These are phyloP conservation scores for Xenoacremonium recifei DNA, from an alignment of 2,329 filamentous ascomycete genomes.

Conservation along the genomic window DNA sequence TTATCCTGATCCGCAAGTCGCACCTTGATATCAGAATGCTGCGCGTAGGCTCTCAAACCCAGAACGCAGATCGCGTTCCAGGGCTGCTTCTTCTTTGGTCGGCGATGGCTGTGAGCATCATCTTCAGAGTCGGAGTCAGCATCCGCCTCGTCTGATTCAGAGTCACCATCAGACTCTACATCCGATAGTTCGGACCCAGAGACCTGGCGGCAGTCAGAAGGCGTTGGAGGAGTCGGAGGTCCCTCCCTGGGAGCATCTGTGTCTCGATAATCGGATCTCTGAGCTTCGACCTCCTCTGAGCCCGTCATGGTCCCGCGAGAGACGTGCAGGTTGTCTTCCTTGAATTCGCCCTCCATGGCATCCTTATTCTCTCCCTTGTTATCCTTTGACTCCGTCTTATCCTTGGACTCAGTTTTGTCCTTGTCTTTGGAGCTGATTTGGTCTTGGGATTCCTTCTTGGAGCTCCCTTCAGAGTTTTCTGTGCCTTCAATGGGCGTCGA, in stretches of 20 bases:
- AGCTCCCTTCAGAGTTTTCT: too few relatives aligned
- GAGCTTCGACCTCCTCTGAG: neutral
- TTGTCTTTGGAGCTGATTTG: too few relatives aligned
- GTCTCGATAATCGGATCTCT: neutral
- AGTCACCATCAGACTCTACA: constrained; percentile 17
- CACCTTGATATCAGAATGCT: constrained; percentile 33
- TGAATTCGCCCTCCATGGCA: constrained; percentile 10
- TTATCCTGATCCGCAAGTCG: constrained; percentile 31
- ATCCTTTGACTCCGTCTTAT: neutral
- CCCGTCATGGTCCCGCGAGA: neutral
- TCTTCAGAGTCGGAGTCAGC: constrained; percentile 15
- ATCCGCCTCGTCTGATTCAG: constrained; percentile 22
- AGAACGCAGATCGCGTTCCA: constrained; percentile 44
- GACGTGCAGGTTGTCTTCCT: neutral
- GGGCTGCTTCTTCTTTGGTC: constrained; percentile 21
- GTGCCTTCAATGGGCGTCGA: neutral
- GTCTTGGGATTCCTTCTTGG: too few relatives aligned
- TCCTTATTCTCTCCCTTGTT: constrained; percentile 3
- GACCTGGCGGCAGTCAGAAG: neutral
- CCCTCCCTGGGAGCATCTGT: neutral
- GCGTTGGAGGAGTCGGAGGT: constrained; percentile 3
- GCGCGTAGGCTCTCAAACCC: constrained; percentile 38
- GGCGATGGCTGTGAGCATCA: constrained; percentile 1
- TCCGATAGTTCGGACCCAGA: constrained; percentile 16
- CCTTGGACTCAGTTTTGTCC: too few relatives aligned